A percentile compares a stretch with the other conserved stretches of the same genome.
phyloP scores from a whole-genome alignment of 2,329 filamentous ascomycete species.

The Sphaerulina populicola region DNA sequence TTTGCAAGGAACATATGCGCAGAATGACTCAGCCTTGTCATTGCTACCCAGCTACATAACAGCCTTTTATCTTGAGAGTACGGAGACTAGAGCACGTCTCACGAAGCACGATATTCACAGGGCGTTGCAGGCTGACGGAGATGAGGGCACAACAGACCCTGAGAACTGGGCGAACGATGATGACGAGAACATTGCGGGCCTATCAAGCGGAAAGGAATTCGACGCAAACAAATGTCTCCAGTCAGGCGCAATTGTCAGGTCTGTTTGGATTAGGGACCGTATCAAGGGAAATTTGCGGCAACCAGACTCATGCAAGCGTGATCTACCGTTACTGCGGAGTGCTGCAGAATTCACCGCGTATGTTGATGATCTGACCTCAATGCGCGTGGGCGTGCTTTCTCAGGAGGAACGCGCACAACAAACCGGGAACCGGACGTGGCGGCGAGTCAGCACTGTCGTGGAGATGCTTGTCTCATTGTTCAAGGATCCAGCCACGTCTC shows the following conservation, averaged over 20 bases:
- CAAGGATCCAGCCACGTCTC: slow-evolving; percentile 1
- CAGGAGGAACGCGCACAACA: neutral
- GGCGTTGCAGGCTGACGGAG: neutral
- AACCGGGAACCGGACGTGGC: neutral
- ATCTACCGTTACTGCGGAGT: neutral
- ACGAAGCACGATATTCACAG: slow-evolving; percentile 1
- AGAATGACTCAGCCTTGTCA: slow-evolving; percentile 18
- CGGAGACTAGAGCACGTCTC: neutral
- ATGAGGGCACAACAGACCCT: neutral
- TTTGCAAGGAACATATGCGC: slow-evolving; percentile 17
- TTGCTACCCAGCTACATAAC: slow-evolving; percentile 13
- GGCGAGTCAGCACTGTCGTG: neutral
- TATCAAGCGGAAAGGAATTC: neutral
- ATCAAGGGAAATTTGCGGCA: neutral
- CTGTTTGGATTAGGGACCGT: slow-evolving; percentile 12
- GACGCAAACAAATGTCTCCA: neutral
- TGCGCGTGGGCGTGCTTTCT: no score
- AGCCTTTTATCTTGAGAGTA: neutral
- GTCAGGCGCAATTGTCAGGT: neutral
- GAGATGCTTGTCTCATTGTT: slow-evolving; percentile 18
- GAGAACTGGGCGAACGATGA: neutral
- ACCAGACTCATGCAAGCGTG: neutral
- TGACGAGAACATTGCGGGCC: neutral
- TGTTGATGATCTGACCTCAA: slow-evolving; percentile 10
- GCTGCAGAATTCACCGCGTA: slow-evolving; percentile 10